Conservation (phyloP, 257 asterid genomes). For the Salvia splendens region DNA sequence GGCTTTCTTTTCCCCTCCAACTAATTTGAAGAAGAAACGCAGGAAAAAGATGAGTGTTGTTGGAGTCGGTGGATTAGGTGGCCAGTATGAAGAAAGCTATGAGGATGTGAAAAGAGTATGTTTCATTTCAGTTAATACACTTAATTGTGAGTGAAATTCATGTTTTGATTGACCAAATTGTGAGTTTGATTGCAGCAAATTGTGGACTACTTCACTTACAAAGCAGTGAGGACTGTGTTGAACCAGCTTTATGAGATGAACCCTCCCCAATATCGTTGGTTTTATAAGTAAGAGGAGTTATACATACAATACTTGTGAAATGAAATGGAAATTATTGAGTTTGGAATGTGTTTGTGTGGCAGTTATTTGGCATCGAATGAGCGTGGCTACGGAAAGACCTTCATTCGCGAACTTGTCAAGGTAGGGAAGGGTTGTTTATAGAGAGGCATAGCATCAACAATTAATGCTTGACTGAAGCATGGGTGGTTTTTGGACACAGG, state of each 20-base stretch:
- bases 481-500: constrained; percentile 40
- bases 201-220: constrained; percentile 80
- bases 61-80: constrained; percentile 18
- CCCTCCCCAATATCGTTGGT: constrained; percentile 86
- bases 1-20: constrained; percentile 38
- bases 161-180: too few species aligned
- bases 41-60: not conserved
- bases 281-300: constrained; percentile 59
- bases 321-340: too few species aligned
- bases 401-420: constrained; percentile 76
- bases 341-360: constrained; percentile 24
- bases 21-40: constrained; percentile 18
- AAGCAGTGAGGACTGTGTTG: constrained; percentile 90
- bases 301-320: too few species aligned
- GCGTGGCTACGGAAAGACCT: constrained; percentile 64
- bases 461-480: too few species aligned
- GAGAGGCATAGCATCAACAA: too few species aligned
- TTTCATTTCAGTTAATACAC: not conserved
- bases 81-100: constrained; percentile 18
- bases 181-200: constrained; percentile 51
- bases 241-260: constrained; percentile 90
- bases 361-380: constrained; percentile 65
- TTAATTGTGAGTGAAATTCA: too few species aligned
- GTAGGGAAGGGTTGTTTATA: constrained; percentile 31
- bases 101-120: constrained; percentile 18